These are phyloP conservation scores for Graphiopsis chlorocephala DNA, from an alignment of 2,329 filamentous ascomycete species.

Conservation along the genomic window DNA sequence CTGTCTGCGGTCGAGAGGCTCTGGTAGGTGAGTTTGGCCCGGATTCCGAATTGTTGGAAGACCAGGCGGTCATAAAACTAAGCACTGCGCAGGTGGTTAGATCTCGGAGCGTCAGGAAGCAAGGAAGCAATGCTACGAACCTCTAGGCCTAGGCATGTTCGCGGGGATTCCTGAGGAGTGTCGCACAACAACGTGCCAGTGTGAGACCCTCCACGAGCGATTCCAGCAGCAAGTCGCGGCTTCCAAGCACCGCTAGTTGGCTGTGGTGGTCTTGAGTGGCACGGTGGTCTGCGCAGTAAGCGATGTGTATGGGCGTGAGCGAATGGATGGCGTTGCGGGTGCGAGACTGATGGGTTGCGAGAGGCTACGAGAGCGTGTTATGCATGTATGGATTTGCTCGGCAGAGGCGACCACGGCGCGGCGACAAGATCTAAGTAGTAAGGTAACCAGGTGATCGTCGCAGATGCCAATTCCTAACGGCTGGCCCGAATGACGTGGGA, in stretches of 20 bases:
- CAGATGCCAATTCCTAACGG: neutral
- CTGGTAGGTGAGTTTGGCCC: conserved; percentile 13
- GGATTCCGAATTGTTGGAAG: neutral
- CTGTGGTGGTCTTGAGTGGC: neutral
- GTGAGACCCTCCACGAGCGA: conserved; percentile 4
- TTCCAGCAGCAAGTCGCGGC: neutral
- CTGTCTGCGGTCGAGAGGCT: conserved; percentile 1
- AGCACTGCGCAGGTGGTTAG: conserved; percentile 10
- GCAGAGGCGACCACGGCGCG: neutral
- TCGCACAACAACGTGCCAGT: conserved; percentile 16
- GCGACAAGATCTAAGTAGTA: neutral
- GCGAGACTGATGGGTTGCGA: neutral
- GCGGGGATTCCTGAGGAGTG: conserved; percentile 5
- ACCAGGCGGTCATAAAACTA: conserved; percentile 17
- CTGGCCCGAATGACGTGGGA: conserved; percentile 5
- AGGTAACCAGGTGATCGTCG: neutral
- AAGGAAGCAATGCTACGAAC: conserved; percentile 5
- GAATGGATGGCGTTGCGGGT: neutral
- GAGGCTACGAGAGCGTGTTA: neutral
- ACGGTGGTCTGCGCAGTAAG: neutral
- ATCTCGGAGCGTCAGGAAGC: conserved; percentile 4
- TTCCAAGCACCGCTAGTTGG: neutral
- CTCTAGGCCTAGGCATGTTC: conserved; percentile 16
- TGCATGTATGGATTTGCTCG: neutral
- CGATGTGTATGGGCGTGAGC: conserved; percentile 6